phyloP scores from a whole-genome alignment of 768 basidiomycete genomes.

The Leccinellum rugosiceps region DNA sequence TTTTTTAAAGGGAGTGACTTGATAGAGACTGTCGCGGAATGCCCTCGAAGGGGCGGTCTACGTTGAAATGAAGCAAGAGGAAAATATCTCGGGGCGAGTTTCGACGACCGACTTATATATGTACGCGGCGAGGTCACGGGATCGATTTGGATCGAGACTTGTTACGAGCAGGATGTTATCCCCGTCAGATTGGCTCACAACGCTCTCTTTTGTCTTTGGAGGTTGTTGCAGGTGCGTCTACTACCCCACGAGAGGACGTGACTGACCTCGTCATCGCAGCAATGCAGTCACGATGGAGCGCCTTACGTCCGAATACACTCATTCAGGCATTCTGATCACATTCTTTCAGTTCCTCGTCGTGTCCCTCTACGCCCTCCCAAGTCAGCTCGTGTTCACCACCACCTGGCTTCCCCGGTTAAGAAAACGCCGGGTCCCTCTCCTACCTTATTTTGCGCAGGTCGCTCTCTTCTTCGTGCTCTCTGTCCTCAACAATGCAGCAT shows the following conservation, averaged over 20 bases:
- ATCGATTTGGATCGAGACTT: constrained; percentile 1
- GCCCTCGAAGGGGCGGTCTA: background rate
- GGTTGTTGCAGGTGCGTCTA: constrained; percentile 71
- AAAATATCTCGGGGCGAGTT: background rate
- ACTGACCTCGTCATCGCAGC: constrained; percentile 34
- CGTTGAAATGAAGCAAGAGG: constrained; percentile 19
- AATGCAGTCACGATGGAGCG: constrained; percentile 79
- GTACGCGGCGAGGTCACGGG: constrained; percentile 30
- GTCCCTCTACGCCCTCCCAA: constrained; percentile 68
- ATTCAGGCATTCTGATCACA: constrained; percentile 81
- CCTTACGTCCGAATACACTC: constrained; percentile 62
- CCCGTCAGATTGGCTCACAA: constrained; percentile 50
- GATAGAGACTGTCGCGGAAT: constrained; percentile 29
- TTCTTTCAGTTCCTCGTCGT: constrained; percentile 83
- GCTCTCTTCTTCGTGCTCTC: constrained; percentile 76
- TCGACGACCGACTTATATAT: constrained; percentile 8
- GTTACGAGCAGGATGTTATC: constrained; percentile 11
- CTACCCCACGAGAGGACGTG: background rate
- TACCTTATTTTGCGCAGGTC: constrained; percentile 76
- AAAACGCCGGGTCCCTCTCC: constrained; percentile 65
- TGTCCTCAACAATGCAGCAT: constrained; percentile 87
- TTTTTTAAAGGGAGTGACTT: constrained; percentile 29
- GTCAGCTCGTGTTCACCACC: constrained; percentile 41
- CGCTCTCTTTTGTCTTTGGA: constrained; percentile 77
- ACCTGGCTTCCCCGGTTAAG: constrained; percentile 46